Base-by-base conservation (phyloP, 176 grass and related monocot species). In the Rhynchospora tenuis region DNA sequence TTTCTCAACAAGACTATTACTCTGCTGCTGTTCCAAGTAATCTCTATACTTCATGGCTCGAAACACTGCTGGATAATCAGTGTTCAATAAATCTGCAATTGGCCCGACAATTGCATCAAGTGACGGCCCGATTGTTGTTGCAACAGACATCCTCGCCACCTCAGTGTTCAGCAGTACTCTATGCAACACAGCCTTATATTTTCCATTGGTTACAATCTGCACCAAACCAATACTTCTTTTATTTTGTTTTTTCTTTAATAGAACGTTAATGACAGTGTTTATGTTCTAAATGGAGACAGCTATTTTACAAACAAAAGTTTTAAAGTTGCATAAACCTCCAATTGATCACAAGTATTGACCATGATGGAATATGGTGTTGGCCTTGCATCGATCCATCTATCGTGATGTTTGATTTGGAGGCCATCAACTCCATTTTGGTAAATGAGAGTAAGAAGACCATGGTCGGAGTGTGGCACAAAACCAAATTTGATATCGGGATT, bases 141-240 rank as follows among this genome's bases (percentile, higher is more conserved):
- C 85, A 29, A 94, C 7, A 0, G 92, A 98, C 90, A 94, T 89
- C 81, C 95, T 89, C 46, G 28, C 65, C 20, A 68, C 26, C 44
- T 83, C 51, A 59, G 89, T 68, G 33, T 80, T 87, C 48, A 90
- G 43, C 81, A 91, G 14, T 64, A 89, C 95, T 17, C 85, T 90
- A 72, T 98, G 92, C 65, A 98, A 59, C 54, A 80, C 78, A 29
- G 81, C 86, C 87, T 80, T 91, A 56, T 93, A 94, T 68, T 83
- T 94, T 56, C 90, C 90, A 64, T 93, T 98, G 85, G 80, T 98
- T 75, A 92, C 90, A 51, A 97, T 94, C 94, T 94, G 72, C 81
- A 78, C 15, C 7, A 8, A 33, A 19, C 22, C 55, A 81, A 26
- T 45, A 43, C 0, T 33, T 28, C 5, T 28, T 24, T 55, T 4